Conservation (phyloP, 202 grass and related monocot species). For the Schoenoplectus triqueter region DNA sequence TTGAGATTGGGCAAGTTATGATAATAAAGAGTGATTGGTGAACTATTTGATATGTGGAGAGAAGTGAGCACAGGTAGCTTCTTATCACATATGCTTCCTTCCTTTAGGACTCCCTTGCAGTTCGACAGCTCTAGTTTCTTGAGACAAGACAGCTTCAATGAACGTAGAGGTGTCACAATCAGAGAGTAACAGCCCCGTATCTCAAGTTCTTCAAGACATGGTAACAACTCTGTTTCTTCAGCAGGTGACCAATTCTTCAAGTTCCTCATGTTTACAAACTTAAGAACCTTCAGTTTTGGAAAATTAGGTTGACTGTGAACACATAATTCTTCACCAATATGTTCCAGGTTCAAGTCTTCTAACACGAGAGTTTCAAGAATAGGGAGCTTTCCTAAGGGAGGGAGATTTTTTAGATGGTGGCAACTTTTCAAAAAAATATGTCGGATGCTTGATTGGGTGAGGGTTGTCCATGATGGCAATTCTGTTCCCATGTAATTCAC, state of each 20-base stretch:
- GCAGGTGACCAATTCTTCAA: constrained; percentile 45
- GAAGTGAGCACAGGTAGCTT: background rate
- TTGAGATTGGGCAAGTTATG: background rate
- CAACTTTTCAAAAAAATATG: constrained; percentile 11
- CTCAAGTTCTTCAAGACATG: constrained; percentile 2
- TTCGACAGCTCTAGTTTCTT: background rate
- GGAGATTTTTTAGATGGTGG: constrained; percentile 18
- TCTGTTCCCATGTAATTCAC: constrained; percentile 18
- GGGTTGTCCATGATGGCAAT: constrained; percentile 42
- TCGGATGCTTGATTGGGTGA: constrained; percentile 1
- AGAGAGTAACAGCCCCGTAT: background rate
- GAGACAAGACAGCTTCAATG: background rate
- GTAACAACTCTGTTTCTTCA: constrained; percentile 12
- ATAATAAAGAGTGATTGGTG: background rate
- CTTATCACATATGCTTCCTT: background rate
- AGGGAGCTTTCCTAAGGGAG: constrained; percentile 45
- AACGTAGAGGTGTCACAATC: background rate
- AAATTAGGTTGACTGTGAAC: constrained; percentile 31
- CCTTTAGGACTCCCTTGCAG: background rate
- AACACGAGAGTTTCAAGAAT: constrained; percentile 5
- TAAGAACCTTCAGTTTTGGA: constrained; percentile 43
- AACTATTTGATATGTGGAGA: background rate
- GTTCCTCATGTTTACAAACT: constrained; percentile 33
- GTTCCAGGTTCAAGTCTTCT: background rate
- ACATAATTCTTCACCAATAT: constrained; percentile 46